Evolutionary conservation across 2,329 filamentous ascomycete genomes (phyloP), one percentile per base, ranked within the genome.

Genomic region (Sphaerulina populicola): DNA sequence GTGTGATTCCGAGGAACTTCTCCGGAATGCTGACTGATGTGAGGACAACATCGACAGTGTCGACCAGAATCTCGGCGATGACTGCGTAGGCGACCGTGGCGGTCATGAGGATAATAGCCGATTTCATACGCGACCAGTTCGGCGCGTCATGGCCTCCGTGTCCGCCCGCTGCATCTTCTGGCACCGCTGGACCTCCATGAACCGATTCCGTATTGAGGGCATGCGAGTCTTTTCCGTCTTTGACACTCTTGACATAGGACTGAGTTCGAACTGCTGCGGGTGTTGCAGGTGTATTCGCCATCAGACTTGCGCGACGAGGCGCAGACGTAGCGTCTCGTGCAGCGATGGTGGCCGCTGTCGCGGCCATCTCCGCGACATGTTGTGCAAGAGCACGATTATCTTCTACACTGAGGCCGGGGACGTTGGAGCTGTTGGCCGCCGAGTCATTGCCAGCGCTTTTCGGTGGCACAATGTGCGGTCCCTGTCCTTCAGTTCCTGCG

Each of bases 31-130:
- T 82, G 48, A 94, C 85, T 56, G 86, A 90, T 57, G 91, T 82
- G 46, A 98, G 72, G 6, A 98, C 91, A n/a, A 93, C 87, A 65
- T 98, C 94, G 1, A 98, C 94, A 0, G 91, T 97, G 68, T 94
- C 88, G 38, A 98, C 94, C 5, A 98, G 73, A 48, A 98, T 96
- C 69, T 98, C 93, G 6, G 93, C 93, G 66, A 98, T 94, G 35
- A 97, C 74, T n/a, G 94, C 93, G 67, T 98, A 98, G 10, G 95
- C 77, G 11, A 97, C 64, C 0, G 93, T 98, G 2, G 94, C 91
- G 1, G 81, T 84, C 59, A 97, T 81, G 10, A 98, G 76, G 52
- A 98, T 91, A 42, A 96, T 75, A 2, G 88, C 79, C 74, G 88
- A 95, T 78, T 97, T 97, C 47, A 78, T 80, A 55, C 89, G 83